A percentile compares a stretch with the other conserved stretches of the same genome.
Evolutionary conservation across 768 basidiomycete genomes (phyloP).

Genomic region (Collybiopsis luxurians): DNA sequence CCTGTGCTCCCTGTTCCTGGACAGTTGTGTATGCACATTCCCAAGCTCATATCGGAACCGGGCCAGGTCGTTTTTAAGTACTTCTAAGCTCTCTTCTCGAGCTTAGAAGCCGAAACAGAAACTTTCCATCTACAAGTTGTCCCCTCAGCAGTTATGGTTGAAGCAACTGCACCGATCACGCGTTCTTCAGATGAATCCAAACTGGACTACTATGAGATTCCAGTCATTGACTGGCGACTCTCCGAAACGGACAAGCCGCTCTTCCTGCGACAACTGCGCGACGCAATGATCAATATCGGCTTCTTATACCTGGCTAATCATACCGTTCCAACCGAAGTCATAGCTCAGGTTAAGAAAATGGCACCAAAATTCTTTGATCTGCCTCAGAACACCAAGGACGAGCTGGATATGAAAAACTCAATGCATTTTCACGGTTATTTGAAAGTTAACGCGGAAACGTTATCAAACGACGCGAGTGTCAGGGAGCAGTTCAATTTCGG

Average conservation of each 20-base stretch:
- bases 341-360: constrained; percentile 38
- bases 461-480: constrained; percentile 45
- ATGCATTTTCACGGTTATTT: constrained; percentile 56
- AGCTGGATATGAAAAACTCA: constrained; percentile 46
- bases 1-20: too few species aligned
- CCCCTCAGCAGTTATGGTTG: background rate
- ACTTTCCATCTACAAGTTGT: too few species aligned
- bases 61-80: too few species aligned
- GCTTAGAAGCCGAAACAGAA: too few species aligned
- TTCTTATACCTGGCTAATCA: constrained; percentile 53
- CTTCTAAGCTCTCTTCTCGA: too few species aligned
- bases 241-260: constrained; percentile 23
- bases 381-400: constrained; percentile 40
- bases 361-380: constrained; percentile 49
- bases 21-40: too few species aligned
- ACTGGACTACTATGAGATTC: constrained; percentile 8
- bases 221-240: constrained; percentile 6
- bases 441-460: constrained; percentile 45
- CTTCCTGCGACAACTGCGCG: constrained; percentile 45
- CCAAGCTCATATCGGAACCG: too few species aligned
- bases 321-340: constrained; percentile 33
- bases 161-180: background rate
- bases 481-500: constrained; percentile 58
- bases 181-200: constrained; percentile 5
- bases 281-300: constrained; percentile 40